A percentile compares a stretch with the other conserved stretches of the same genome.
These are phyloP conservation scores for Colletotrichum tanaceti DNA, from an alignment of 2,329 filamentous ascomycete species.

Conservation along the genomic window DNA sequence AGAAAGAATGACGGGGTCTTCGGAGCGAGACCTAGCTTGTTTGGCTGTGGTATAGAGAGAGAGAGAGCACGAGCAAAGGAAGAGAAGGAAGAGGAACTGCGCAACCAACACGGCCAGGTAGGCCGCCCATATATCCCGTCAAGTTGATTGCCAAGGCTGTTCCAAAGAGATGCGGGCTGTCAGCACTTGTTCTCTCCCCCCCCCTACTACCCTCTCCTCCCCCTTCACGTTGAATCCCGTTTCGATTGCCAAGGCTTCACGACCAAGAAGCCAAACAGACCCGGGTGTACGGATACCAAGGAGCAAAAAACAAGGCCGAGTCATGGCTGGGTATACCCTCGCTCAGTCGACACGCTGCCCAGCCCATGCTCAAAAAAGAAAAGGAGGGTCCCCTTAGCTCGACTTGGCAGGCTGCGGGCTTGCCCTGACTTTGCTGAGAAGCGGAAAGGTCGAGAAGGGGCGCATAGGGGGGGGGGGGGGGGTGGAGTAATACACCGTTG, in stretches of 20 bases:
- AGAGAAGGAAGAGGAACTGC: neutral
- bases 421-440: constrained; percentile 24
- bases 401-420: constrained; percentile 21
- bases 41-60: neutral
- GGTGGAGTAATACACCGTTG: too few relatives aligned
- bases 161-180: constrained; percentile 3
- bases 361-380: constrained; percentile 23
- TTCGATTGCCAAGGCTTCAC: constrained; percentile 33
- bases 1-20: constrained; percentile 37
- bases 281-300: constrained; percentile 10
- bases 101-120: neutral
- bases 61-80: neutral
- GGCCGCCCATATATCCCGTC: constrained; percentile 34
- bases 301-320: constrained; percentile 23
- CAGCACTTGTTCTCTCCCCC: neutral
- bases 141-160: constrained; percentile 16
- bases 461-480: too few relatives aligned
- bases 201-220: neutral
- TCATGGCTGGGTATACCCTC: constrained; percentile 18
- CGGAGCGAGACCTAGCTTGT: constrained; percentile 4
- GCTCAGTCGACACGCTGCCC: constrained; percentile 9
- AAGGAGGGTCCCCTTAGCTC: constrained; percentile 13
- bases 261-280: constrained; percentile 13
- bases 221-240: constrained; percentile 30
- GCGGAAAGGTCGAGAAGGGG: constrained; percentile 15